Base-by-base conservation (phyloP, 495 filamentous ascomycete genomes). In the Cercophora newfieldiana region DNA sequence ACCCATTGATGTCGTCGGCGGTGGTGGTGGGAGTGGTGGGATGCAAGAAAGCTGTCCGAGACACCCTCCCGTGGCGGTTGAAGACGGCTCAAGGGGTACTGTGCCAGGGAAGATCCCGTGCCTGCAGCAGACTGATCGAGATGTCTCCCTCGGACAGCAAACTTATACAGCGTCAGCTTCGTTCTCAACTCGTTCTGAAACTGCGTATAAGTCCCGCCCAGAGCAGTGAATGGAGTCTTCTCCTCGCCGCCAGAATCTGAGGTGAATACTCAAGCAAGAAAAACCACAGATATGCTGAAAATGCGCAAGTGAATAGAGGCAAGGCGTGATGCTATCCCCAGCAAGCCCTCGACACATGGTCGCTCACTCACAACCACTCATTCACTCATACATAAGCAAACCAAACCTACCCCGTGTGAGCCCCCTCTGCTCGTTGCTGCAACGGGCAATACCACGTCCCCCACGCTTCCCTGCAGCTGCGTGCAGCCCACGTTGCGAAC, bases 1-100 rank as follows among this genome's bases (percentile, higher is more conserved):
- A 70, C 75, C 75, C 75, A 77, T 77, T 56, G 68, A 53, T 61
- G 24, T 74, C 50, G 68, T 61, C 57, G 21, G 25, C 25, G 7
- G 24, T 21, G 19, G 55, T 57, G 55, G 50, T 14, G 18, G 54
- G 10, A 25, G 16, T 57, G 55, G 25, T 26, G 28, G 22, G 44
- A 31, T 60, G 33, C 31, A 21, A 21, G 33, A 18, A 12, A 18
- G 31, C 57, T n/a, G n/a, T n/a, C n/a, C n/a, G 12, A 22, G 50
- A 16, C 22, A 26, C 19, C 3, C 21, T 26, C 50, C 12, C 50
- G 50, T 53, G 50, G 12, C 21, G 50, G 50, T 2, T 53, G 50
- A 1, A 22, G 6, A 22, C 50, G 50, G 50, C 50, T 53, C 50
- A 53, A 26, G 7, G n/a, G n/a, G 37, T 18, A 47, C 37, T n/a